Percentiles rank a stretch among this genome's conserved stretches.
Conservation (phyloP, 495 filamentous ascomycete genomes). For the Podospora bellae-mahoneyi region DNA sequence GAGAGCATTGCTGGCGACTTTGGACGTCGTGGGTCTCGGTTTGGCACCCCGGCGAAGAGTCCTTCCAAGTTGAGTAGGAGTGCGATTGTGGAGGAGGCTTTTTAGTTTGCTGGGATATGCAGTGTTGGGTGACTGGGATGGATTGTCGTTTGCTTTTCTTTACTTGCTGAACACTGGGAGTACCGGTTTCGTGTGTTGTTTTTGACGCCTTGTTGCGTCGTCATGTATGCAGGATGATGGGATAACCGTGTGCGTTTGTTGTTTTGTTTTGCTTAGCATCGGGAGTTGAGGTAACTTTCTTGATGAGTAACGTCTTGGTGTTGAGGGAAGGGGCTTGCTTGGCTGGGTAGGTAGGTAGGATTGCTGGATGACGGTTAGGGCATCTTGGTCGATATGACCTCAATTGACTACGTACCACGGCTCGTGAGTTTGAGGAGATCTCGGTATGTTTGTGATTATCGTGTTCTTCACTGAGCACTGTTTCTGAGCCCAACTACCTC, state of each 20-base stretch:
- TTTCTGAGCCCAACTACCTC: too few relatives aligned
- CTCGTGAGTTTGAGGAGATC: not conserved
- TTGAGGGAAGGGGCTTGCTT: not conserved
- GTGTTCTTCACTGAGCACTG: too few relatives aligned
- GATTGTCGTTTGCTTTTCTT: not conserved
- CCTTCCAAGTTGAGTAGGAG: conserved; percentile 62
- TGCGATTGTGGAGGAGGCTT: conserved; percentile 57
- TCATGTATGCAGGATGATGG: not conserved
- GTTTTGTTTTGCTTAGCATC: not conserved
- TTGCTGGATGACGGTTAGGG: not conserved
- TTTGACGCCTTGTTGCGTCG: not conserved
- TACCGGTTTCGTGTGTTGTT: not conserved
- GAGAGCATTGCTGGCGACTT: conserved; percentile 75
- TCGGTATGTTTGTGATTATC: not conserved
- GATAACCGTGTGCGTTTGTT: not conserved
- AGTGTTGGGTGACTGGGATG: not conserved
- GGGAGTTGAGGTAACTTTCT: conserved; percentile 8
- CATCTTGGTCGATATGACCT: not conserved
- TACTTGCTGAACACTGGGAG: not conserved
- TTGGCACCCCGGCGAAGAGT: conserved; percentile 41
- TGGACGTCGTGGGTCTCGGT: conserved; percentile 12
- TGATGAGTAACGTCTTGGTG: not conserved
- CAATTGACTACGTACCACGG: not conserved
- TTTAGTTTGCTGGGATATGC: not conserved
- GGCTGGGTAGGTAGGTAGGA: not conserved